Percentiles rank a stretch among this genome's conserved stretches.
These are phyloP conservation scores for Metarhizium sp. DNA, from an alignment of 2,329 filamentous ascomycete genomes.

Conservation along the genomic window DNA sequence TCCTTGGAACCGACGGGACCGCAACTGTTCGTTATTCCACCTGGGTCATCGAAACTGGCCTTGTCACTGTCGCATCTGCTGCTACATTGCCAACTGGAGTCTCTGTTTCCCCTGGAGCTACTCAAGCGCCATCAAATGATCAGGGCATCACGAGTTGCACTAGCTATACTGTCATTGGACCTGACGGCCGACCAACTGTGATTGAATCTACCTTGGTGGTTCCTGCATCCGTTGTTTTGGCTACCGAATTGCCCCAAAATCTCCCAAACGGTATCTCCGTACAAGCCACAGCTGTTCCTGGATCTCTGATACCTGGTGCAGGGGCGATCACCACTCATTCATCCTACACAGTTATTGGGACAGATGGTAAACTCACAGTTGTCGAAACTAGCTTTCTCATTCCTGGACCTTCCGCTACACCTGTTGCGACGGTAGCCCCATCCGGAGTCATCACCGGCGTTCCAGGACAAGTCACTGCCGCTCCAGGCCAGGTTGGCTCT, in stretches of 20 bases:
- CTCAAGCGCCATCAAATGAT: conserved; percentile 5
- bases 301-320: conserved; percentile 7
- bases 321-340: conserved; percentile 15
- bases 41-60: conserved; percentile 5
- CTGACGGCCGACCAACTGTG: conserved; percentile 23
- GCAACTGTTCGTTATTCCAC: conserved; percentile 7
- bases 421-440: not conserved
- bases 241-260: conserved; percentile 7
- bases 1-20: conserved; percentile 6
- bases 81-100: conserved; percentile 1
- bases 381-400: conserved; percentile 17
- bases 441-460: conserved; percentile 15
- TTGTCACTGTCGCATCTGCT: conserved; percentile 3
- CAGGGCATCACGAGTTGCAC: conserved; percentile 9
- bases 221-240: conserved; percentile 9
- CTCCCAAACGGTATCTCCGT: conserved; percentile 7
- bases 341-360: conserved; percentile 19
- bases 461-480: conserved; percentile 12
- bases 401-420: conserved; percentile 9
- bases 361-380: conserved; percentile 19
- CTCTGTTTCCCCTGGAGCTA: not conserved
- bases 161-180: conserved; percentile 19
- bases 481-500: conserved; percentile 1
- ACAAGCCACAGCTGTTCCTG: conserved; percentile 1
- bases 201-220: conserved; percentile 24